Base-by-base conservation (phyloP, 176 grass and related monocot species). In the Aegilops speltoides region DNA sequence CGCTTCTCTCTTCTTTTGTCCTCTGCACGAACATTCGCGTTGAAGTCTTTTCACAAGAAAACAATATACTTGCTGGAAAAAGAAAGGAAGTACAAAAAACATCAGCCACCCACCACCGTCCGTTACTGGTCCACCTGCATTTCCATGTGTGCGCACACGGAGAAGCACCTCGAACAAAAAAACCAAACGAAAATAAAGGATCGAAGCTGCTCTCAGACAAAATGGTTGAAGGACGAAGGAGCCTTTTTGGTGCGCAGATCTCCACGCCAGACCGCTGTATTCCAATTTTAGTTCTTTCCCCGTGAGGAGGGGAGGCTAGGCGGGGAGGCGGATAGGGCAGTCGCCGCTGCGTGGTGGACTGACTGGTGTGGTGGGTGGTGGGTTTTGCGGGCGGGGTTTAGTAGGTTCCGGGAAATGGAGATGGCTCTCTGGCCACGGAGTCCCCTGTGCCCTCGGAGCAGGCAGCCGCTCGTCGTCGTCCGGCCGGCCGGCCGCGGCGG, bases 351-450 rank as follows among this genome's bases (percentile, higher is more conserved):
- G 64, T n/a, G 12, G 64, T 79, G 50, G 64, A 59, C 54, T 59
- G 54, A 9, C 54, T 59, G 19, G 19, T 59, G 54, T 59, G 54
- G 54, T 66, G 8, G 15, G 64, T n/a, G 12, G 64, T 79, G 50
- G 54, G 85, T 83, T 68, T 78, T 79, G 56, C 3, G 14, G 75
- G 41, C 3, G 14, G 75, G 79, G 56, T 74, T 83, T 83, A 45
- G 66, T 24, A 67, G 66, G 37, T 32, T 71, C 2, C 31, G 1
- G 19, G 73, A 38, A 60, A 88, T 86, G 90, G 88, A 90, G 85
- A 88, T 86, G 74, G 69, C 79, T 25, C 46, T 92, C 16, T 64
- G 75, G 64, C 23, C 74, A 31, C 90, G 59, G 56, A 78, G 71
- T 36, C 70, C 71, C 32, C 54, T 60, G 3, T 86, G 17, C 63